Evolutionary conservation across 2,329 filamentous ascomycete genomes (phyloP), one percentile per base, ranked within the genome.

Genomic region (Aspergillus novoparasiticus): DNA sequence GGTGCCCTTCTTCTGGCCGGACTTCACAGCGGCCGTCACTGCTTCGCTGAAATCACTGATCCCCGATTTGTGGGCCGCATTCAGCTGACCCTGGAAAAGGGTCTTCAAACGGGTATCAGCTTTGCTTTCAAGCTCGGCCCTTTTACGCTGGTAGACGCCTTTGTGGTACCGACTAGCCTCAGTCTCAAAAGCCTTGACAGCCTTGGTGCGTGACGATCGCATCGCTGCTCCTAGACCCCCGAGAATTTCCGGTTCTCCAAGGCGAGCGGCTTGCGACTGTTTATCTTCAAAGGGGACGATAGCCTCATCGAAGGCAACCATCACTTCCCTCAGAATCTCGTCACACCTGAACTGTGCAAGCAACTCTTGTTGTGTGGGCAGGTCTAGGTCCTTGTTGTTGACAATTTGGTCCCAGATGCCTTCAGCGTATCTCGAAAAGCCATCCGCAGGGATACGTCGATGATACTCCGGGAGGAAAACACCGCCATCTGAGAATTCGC

Each of bases 401-500:
- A 97, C 94, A 75, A 99, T 99, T 80, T 98, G 94, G 73, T 98
- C 94, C 95, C 95, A 99, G 51, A 99, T 88, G 46, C 94, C 93
- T 75, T 95, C 89, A 0, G 95, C 94, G 72, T 99, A 99, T 64
- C 93, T 85, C 0, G 94, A 92, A 75, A 98, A 95, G n/a, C 95
- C 95, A 77, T 99, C 95, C 11, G 95, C 95, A 12, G 95, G 95
- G 67, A 99, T 99, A 62, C 95, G 87, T 65, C 95, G 87, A 80
- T 99, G 95, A 76, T 99, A 99, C 72, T 97, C 94, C 26, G 95
- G 90, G 50, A 98, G 81, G 75, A 99, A 95, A 5, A 99, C 86
- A 5, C 91, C 91, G 16, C 91, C 92, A 55, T 91, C 87, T 1
- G 91, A 88, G 69, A 93, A 89, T 70, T 95, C 90, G 11, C 87